Conservation (phyloP, 495 filamentous ascomycete species). For the Daldinia childiae region DNA sequence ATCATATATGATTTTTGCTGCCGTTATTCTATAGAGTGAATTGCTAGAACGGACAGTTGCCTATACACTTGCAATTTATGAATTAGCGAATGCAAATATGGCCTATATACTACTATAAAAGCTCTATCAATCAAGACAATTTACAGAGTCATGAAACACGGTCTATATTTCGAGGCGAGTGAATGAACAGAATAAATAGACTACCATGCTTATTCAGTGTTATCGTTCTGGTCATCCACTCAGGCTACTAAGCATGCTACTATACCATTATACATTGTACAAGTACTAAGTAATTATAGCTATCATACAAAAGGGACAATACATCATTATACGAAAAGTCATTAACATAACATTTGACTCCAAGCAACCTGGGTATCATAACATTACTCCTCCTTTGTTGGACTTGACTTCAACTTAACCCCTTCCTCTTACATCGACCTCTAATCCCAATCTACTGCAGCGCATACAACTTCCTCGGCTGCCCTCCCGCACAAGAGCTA, state of each 20-base stretch:
- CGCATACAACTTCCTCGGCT: constrained; percentile 56
- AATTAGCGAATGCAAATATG: not conserved
- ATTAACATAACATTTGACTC: not conserved
- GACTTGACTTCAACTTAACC: too few species aligned
- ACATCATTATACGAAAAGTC: not conserved
- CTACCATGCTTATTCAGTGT: not conserved
- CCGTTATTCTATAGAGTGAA: not conserved
- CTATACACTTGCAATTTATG: not conserved
- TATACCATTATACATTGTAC: not conserved
- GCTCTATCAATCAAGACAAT: not conserved
- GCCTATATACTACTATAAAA: not conserved
- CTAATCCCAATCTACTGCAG: constrained; percentile 18
- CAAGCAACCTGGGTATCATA: constrained; percentile 27
- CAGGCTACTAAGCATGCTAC: not conserved
- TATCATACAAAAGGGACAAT: not conserved
- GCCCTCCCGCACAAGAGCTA: constrained; percentile 56
- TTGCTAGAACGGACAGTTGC: not conserved
- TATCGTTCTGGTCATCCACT: not conserved
- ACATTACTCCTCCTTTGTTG: not conserved
- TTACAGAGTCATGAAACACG: not conserved
- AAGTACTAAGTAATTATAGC: not conserved
- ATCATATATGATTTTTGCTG: not conserved
- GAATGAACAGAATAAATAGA: not conserved
- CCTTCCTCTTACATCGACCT: too few species aligned
- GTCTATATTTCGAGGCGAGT: not conserved